Evolutionary conservation across 169 alveolate species (phyloP), one percentile per base, ranked within the genome.

Genomic region (Cryptosporidium ryanae): DNA sequence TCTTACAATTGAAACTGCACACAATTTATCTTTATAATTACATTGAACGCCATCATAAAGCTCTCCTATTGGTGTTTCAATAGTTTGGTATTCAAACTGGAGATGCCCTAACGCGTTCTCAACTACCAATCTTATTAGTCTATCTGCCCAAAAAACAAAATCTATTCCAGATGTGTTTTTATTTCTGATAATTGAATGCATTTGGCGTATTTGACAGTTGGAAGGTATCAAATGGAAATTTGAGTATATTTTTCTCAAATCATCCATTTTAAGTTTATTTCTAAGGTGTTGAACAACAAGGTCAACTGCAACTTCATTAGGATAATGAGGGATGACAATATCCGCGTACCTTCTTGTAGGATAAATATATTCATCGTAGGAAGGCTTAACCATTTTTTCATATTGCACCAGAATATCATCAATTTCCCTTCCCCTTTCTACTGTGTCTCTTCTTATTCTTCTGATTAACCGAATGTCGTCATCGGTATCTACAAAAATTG

Each of bases 271-370:
- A 29, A 82, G 25, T 32, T 82, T 82, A 49, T 61, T 12, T 48
- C 90, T 38, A 8, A 82, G 65, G 29, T 82, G 90, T 31, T 82
- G 90, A n/a, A 70, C 83, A n/a, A 82, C 83, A n/a, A 82, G 76
- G 49, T 82, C 90, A 18, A 82, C 90, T 6, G 90, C 90, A 29
- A 65, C 90, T 70, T 82, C 90, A 70, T 82, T 82, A 18, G 90
- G 90, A 23, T 70, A 82, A 23, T 84, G 76, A 8, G 95, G 95
- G 32, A 94, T 84, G 23, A 93, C 92, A 29, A 93, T 64, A 64
- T 94, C 94, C 13, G 96, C 95, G 44, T 94, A 76, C 68, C 91
- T 91, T 82, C 91, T 93, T 5, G 95, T 83, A 5, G 96, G 96
- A 48, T 71, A 67, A 25, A 94, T 90, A 52, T 76, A 94, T 57